Evolutionary conservation across 139 green algal species (phyloP), one percentile per base, ranked within the genome.

Genomic region (Micromonas pusilla): DNA sequence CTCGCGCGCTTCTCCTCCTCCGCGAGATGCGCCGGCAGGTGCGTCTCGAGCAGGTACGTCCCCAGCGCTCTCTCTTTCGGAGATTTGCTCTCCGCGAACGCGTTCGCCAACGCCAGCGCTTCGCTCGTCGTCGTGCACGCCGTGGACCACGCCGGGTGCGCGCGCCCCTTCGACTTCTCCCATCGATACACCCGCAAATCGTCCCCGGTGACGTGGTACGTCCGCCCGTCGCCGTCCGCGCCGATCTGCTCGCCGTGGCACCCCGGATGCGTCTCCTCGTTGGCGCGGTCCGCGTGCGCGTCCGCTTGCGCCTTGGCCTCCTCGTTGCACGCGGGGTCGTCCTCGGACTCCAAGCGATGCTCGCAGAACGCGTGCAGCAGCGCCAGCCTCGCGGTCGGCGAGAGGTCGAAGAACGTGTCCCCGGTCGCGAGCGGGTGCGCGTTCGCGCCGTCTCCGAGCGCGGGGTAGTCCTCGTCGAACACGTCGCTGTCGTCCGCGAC

Each of bases 401-500:
- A 21, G n/a, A 70, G 28, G 28, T 32, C 28, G 6, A 70, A 70
- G 31, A 70, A 70, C 6, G 63, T 70, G 28, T 34, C 20, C 1
- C 28, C 28, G 28, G 20, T 34, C 20, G 28, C 32, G 28, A 70
- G 23, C 63, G 63, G 28, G 9, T 70, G 28, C 0, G 1, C 63
- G 63, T 25, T 1, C n/a, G 2, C 63, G 3, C 32, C 5, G 23
- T 70, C 28, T 16, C 1, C 63, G 1, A 34, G 28, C n/a, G 23
- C 28, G 21, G 63, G 63, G 31, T 70, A 39, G 16, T 34, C 63
- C 28, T 31, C 13, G 13, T 32, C 28, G 31, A 70, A 70, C n/a
- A 34, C 25, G 26, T 70, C 63, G 21, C 21, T 70, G 21, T 70
- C 63, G 20, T 70, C 63, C 63, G 63, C 63, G 63, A 70, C 21